A percentile compares a stretch with the other conserved stretches of the same genome.
Conservation (phyloP, 805 yeast species). For the Clavispora phyllophila region DNA sequence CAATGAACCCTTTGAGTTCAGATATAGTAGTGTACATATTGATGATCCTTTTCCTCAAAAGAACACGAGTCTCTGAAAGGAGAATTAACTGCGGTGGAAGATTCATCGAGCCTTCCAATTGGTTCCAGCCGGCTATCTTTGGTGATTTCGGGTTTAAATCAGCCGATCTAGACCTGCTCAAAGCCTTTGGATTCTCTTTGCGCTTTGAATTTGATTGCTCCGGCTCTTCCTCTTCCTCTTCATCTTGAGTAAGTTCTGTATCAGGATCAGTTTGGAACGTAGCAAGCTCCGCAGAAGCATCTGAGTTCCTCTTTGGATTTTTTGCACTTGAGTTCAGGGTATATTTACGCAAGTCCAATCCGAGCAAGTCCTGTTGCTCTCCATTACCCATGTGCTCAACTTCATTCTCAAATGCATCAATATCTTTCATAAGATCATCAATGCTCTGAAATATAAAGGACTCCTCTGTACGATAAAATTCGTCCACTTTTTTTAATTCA, state of each 20-base stretch:
- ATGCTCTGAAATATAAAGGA: slow-evolving; percentile 47
- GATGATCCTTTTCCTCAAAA: slow-evolving; percentile 42
- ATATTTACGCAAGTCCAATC: neutral
- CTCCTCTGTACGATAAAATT: slow-evolving; percentile 68
- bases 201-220: slow-evolving; percentile 1
- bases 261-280: slow-evolving; percentile 27
- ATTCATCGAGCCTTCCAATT: slow-evolving; percentile 1
- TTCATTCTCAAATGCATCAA: slow-evolving; percentile 53
- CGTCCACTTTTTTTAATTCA: slow-evolving; percentile 72
- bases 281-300: slow-evolving; percentile 15
- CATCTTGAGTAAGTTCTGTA: slow-evolving; percentile 29
- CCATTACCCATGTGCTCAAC: slow-evolving; percentile 7
- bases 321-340: neutral
- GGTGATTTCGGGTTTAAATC: slow-evolving; percentile 36
- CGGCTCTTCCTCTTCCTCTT: slow-evolving; percentile 8
- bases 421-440: slow-evolving; percentile 55
- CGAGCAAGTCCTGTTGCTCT: neutral
- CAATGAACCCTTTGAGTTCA: slow-evolving; percentile 47
- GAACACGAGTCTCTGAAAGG: slow-evolving; percentile 44
- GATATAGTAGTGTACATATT: slow-evolving; percentile 41
- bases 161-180: slow-evolving; percentile 20
- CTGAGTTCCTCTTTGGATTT: slow-evolving; percentile 12
- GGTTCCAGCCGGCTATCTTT: slow-evolving; percentile 22
- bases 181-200: neutral
- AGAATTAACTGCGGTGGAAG: slow-evolving; percentile 15